Evolutionary conservation across 192 early-diverging fungal species (phyloP).

Genomic region (Haplosporangium gracile): DNA sequence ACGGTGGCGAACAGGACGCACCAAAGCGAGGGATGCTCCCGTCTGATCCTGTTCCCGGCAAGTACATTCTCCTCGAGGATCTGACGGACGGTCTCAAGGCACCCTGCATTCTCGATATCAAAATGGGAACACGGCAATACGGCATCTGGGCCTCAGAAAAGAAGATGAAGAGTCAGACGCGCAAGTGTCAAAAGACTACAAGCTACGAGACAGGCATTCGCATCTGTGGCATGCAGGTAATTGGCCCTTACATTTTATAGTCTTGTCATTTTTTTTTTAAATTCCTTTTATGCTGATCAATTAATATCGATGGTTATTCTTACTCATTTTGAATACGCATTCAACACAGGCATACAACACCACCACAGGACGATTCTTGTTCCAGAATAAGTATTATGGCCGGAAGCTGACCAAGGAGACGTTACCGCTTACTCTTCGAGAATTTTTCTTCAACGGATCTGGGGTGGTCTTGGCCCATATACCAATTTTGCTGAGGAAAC

Average conservation of each 20-base stretch:
- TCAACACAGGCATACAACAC: conserved; percentile 82
- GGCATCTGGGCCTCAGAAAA: conserved; percentile 87
- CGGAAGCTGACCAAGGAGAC: conserved; percentile 83
- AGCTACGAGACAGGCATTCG: conserved; percentile 93
- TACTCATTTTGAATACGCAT: neutral
- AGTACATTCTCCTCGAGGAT: conserved; percentile 96
- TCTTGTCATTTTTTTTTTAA: conserved; percentile 13
- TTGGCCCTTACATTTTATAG: conserved; percentile 5
- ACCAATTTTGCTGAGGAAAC: conserved; percentile 81
- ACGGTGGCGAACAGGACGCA: conserved; percentile 26
- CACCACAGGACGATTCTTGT: conserved; percentile 78
- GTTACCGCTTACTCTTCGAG: conserved; percentile 81
- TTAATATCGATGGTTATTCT: neutral
- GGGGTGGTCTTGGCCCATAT: conserved; percentile 82
- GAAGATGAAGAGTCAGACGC: conserved; percentile 89
- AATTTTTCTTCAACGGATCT: conserved; percentile 91
- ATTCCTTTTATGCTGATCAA: conserved; percentile 22
- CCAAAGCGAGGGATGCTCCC: conserved; percentile 50
- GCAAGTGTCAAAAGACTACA: conserved; percentile 94
- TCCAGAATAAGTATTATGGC: conserved; percentile 97
- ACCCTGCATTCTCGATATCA: conserved; percentile 97
- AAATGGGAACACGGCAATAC: conserved; percentile 98
- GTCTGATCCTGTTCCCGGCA: conserved; percentile 58
- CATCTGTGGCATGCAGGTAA: conserved; percentile 98
- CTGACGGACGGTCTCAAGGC: conserved; percentile 89